Base-by-base conservation (phyloP, 805 yeast species). In the Pichia thaimueangensis region DNA sequence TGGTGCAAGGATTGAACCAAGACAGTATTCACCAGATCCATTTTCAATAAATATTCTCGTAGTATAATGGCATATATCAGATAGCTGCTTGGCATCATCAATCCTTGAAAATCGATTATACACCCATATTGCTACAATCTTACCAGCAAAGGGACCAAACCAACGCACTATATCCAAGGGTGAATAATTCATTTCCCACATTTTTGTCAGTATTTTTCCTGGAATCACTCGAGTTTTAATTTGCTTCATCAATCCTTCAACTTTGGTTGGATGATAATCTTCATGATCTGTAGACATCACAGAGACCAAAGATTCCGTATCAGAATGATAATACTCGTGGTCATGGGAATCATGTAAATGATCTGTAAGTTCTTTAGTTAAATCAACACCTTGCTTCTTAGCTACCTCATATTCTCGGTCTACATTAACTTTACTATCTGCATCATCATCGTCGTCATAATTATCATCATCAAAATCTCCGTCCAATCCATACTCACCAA, bases 11-110 rank as follows among this genome's bases (percentile, higher is more conserved):
- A 80, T 49, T 49, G 83, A 66, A 0, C 85, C 77, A 34, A 80
- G 62, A 2, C 80, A 82, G 54, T 65, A 75, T 54, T 80, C 86
- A 0, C 86, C 87, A 21, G 82, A 74, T 0, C 80, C 84, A 43
- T 65, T 71, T 0, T 69, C 76, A 42, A 70, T 68, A 54, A 79
- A 74, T 2, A 65, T 57, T 46, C 75, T 65, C 50, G 77, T 73
- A 20, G 76, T 68, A 53, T 80, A 81, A 41, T 67, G 68, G 53
- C 77, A 83, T 42, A 79, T 54, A 48, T 64, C 63, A 50, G 68
- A 58, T 19, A 66, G 43, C 45, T 64, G 64, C 1, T 61, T 52
- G 6, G 34, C 41, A 34, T 58, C 54, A 3, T 46, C 56, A 25
- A 60, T 39, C 6, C 48, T 49, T 1, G 62, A 55, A 62, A 68